Percentiles rank a stretch among this genome's conserved stretches.
phyloP scores from a whole-genome alignment of 345 rosid species.

The Murraya koenigii region DNA sequence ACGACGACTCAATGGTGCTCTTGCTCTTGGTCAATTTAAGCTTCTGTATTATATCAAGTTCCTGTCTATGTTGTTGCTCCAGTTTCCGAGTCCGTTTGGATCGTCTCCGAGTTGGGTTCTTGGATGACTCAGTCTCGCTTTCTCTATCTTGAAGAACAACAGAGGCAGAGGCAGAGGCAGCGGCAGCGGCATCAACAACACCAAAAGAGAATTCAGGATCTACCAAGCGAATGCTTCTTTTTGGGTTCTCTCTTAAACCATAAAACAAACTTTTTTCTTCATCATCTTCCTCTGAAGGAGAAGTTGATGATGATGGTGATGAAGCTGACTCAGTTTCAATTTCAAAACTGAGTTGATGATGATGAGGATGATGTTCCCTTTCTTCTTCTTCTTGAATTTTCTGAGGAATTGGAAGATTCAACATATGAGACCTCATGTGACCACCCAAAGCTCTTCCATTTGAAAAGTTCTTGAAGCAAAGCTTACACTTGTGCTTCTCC shows the following conservation, averaged over 20 bases:
- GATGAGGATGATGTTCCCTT: neutral
- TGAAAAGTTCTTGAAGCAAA: slow-evolving; percentile 62
- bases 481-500: slow-evolving; percentile 74
- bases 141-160: slow-evolving; percentile 63
- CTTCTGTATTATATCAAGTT: slow-evolving; percentile 26
- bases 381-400: slow-evolving; percentile 20
- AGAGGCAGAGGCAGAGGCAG: slow-evolving; percentile 25
- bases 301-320: slow-evolving; percentile 32
- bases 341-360: slow-evolving; percentile 39
- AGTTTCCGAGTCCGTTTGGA: slow-evolving; percentile 54
- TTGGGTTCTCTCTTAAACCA: slow-evolving; percentile 57
- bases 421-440: slow-evolving; percentile 85
- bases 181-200: slow-evolving; percentile 35
- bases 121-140: slow-evolving; percentile 81
- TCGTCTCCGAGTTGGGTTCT: slow-evolving; percentile 59
- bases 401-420: slow-evolving; percentile 43
- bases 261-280: slow-evolving; percentile 29
- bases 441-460: slow-evolving; percentile 82
- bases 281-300: slow-evolving; percentile 33
- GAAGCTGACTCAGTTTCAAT: slow-evolving; percentile 43
- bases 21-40: slow-evolving; percentile 15
- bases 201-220: slow-evolving; percentile 59
- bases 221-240: slow-evolving; percentile 47
- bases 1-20: slow-evolving; percentile 18
- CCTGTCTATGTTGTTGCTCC: slow-evolving; percentile 1